Evolutionary conservation across 139 green algal genomes (phyloP), one percentile per base, ranked within the genome.

Genomic region (Tetradesmus obliquus): DNA sequence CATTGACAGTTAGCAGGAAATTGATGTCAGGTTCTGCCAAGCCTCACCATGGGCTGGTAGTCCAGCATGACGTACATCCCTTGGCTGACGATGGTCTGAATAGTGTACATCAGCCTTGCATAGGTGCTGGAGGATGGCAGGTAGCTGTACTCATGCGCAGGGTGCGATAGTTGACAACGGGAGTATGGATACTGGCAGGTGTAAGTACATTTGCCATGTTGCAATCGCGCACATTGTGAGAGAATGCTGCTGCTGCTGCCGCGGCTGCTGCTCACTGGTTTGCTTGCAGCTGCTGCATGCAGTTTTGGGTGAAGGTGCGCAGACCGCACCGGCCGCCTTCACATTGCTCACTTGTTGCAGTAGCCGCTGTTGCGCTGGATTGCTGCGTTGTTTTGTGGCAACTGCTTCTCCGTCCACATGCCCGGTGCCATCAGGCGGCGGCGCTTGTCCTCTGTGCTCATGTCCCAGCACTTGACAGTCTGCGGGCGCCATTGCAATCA

Each of bases 31-130:
- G 32, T 54, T 13, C 24, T 55, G 24, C 76, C 8, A 17, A 9
- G 76, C 4, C 24, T 54, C 32, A 90, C 62, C 83, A 92, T 90
- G 32, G 90, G 90, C 74, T 93, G 90, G 58, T 93, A 93, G 74
- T 93, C 90, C 19, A 93, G 90, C 10, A 93, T 72, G 5, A 93
- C 84, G 45, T 93, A 93, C 55, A 93, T 90, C 8, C 90, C 90
- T 57, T 93, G 90, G 17, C 55, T 57, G 17, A 93, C n/a, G 55
- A 93, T 81, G 32, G 17, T 32, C 57, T 93, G 90, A 2, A 90
- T 32, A 32, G 86, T 88, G 32, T 55, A 93, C 55, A 90, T 53
- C 32, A 93, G 24, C 4, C 90, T 53, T 19, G 86, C 54, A 10
- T 87, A 93, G 5, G 58, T 87, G 76, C 32, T 87, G 2, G 17